These are phyloP conservation scores for Acrodontium crateriforme DNA, from an alignment of 2,329 filamentous ascomycete genomes.

Conservation along the genomic window DNA sequence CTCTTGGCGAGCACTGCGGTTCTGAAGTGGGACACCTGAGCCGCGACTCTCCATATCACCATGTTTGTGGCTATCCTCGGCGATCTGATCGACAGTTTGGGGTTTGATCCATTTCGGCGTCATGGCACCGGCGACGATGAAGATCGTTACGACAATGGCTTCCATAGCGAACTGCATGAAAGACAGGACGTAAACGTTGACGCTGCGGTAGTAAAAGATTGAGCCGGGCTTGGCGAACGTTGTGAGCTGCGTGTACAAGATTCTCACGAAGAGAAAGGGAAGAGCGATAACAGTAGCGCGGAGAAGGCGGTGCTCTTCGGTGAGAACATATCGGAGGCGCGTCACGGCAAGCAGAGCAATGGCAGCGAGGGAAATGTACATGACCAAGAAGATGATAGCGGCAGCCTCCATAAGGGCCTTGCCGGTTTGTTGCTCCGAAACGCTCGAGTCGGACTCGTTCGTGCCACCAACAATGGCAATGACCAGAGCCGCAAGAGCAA, in stretches of 20 bases:
- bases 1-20: neutral
- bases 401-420: constrained; percentile 8
- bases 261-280: constrained; percentile 20
- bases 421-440: constrained; percentile 4
- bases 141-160: constrained; percentile 10
- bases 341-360: constrained; percentile 8
- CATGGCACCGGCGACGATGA: constrained; percentile 10
- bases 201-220: constrained; percentile 9
- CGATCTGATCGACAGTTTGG: neutral
- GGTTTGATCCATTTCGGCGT: constrained; percentile 8
- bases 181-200: constrained; percentile 10
- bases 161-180: constrained; percentile 19
- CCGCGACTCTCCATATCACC: neutral
- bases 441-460: neutral
- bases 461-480: constrained; percentile 15
- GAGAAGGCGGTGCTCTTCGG: constrained; percentile 9
- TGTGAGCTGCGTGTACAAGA: constrained; percentile 20
- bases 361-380: constrained; percentile 10
- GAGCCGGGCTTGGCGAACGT: constrained; percentile 8
- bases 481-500: constrained; percentile 12
- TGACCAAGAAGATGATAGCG: constrained; percentile 10
- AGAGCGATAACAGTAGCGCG: constrained; percentile 13
- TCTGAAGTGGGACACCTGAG: constrained; percentile 1
- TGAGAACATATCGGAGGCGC: constrained; percentile 4
- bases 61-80: neutral